Base-by-base conservation (phyloP, 495 filamentous ascomycete species). In the Echria macrotheca region DNA sequence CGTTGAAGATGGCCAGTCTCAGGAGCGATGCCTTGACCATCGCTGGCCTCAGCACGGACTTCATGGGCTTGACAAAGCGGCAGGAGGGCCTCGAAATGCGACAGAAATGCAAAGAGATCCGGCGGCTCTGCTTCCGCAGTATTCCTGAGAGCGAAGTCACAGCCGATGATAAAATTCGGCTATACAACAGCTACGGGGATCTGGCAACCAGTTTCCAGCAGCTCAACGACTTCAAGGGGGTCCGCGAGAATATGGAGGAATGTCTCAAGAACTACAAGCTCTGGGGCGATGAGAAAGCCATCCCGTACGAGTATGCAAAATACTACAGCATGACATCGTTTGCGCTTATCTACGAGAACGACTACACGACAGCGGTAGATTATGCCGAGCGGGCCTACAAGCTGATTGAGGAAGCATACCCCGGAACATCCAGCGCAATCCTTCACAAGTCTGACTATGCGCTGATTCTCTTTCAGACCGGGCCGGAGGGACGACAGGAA, bases 141-240 rank as follows among this genome's bases (percentile, higher is more conserved):
- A 40, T 21, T 19, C 5, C 37, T 23, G 7, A 3, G 17, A 15
- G 15, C 11, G 19, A 40, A 6, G 11, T 17, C 11, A 40, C 37
- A 5, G 7, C 6, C 4, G 37, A 40, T 6, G 37, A 40, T 21
- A 21, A 21, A 6, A 40, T 40, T 21, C 37, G 37, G 15, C 37
- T 40, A 6, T 40, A 40, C 15, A 40, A 40, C 37, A 40, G 37
- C 37, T 40, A 40, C 37, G 15, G 7, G 4, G 37, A 40, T 23
- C 19, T 40, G 37, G 37, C 15, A 21, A 9, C 4, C 19, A 40
- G 37, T 15, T 15, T 21, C 7, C 19, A 40, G 37, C 37, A 40
- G 37, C 4, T 40, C 19, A 40, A 40, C 19, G 19, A 40, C 19
- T 40, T 40, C 17, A 21, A 40, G 37, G 37, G 37, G 6, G 37